Evolutionary conservation across 805 yeast genomes (phyloP), one percentile per base, ranked within the genome.

Genomic region (Suhomyces tanzawaensis): DNA sequence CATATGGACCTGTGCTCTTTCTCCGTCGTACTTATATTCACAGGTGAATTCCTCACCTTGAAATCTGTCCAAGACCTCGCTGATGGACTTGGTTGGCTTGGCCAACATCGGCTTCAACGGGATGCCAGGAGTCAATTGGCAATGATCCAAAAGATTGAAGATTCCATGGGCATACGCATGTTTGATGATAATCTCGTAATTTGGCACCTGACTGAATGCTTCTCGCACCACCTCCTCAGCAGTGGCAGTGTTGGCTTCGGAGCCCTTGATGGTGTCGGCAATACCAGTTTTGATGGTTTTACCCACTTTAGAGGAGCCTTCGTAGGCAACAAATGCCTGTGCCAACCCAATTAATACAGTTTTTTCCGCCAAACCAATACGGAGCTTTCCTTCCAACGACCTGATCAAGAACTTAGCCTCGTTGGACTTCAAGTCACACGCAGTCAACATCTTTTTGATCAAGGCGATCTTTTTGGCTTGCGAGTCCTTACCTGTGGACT

Each of bases 51-150:
- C 77, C 48, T 82, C 83, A 32, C 82, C 88, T 47, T 84, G 85
- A 57, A 93, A 90, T 40, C 95, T 71, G 57, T 93, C 96, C 44
- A 93, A 71, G 1, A 93, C 86, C 57, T 93, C 99, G n/a, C 85
- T 77, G 24, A 93, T 82, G 2, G 96, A 77, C 55, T 93, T 91
- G 0, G 98, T 91, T 2, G 99, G 99, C 57, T 91, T 93, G 5
- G 99, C 99, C 53, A 93, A 76, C 99, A 93, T 93, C 1, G 99
- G 99, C 57, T 90, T 91, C 50, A 93, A 70, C 0, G 99, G 99
- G 4, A 93, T 81, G 1, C 98, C 98, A 0, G 99, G 96, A 7
- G 82, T 80, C 44, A 93, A 66, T 27, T 79, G 79, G 50, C 95
- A 81, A 47, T 81, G 76, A 7, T 82, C 81, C 33, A 75, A 66